Conservation (phyloP, 371 early-diverging fungal species). For the Syncephalis fuscata region DNA sequence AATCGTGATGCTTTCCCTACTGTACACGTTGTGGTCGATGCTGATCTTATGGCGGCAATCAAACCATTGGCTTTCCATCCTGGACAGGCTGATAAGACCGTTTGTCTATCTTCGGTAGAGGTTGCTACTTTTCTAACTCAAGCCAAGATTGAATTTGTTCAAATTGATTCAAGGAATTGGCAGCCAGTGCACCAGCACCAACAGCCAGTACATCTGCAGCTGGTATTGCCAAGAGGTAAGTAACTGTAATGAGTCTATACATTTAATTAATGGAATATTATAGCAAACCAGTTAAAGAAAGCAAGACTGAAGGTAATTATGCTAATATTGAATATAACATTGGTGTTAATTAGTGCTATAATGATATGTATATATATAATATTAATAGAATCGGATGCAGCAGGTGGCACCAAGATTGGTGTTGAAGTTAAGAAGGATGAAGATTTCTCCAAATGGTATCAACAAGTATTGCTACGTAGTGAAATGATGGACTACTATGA, state of each 20-base stretch:
- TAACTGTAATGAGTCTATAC: no score
- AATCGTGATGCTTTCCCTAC: slow-evolving; percentile 17
- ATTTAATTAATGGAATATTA: no score
- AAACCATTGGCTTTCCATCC: slow-evolving; percentile 39
- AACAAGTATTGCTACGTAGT: slow-evolving; percentile 79
- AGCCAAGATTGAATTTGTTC: slow-evolving; percentile 15
- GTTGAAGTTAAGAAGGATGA: slow-evolving; percentile 85
- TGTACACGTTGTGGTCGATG: slow-evolving; percentile 38
- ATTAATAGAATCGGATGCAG: neutral
- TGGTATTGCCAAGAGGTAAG: no score
- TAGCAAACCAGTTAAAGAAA: no score
- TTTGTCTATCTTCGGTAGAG: slow-evolving; percentile 28
- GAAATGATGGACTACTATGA: slow-evolving; percentile 99
- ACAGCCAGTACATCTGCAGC: slow-evolving; percentile 10
- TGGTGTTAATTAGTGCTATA: no score
- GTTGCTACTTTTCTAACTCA: slow-evolving; percentile 24
- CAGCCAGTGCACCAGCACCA: slow-evolving; percentile 19
- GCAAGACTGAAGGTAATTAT: no score
- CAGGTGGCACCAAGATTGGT: slow-evolving; percentile 49
- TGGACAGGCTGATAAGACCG: slow-evolving; percentile 26
- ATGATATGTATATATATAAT: no score
- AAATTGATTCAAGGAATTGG: slow-evolving; percentile 25
- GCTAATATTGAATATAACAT: no score
- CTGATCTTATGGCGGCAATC: slow-evolving; percentile 19
- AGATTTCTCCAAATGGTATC: slow-evolving; percentile 91